These are phyloP conservation scores for Pyrenochaeta sp. DNA, from an alignment of 2,329 filamentous ascomycete genomes.

Conservation along the genomic window DNA sequence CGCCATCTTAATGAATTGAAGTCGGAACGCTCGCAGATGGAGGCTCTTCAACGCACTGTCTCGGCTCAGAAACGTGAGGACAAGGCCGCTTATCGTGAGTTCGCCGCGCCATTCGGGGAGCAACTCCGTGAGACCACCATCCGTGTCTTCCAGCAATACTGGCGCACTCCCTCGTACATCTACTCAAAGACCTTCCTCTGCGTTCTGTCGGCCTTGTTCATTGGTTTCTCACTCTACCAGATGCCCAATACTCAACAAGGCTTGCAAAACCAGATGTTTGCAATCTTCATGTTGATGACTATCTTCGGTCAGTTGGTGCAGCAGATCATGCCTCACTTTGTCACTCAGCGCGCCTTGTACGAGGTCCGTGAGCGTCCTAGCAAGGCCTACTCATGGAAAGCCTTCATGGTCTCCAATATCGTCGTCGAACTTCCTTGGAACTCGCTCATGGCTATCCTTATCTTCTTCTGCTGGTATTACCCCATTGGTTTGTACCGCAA, in stretches of 20 bases:
- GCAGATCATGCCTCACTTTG: slow-evolving; percentile 87
- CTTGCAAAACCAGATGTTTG: slow-evolving; percentile 86
- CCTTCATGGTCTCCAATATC: slow-evolving; percentile 85
- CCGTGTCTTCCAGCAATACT: slow-evolving; percentile 90
- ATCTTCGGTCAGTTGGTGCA: slow-evolving; percentile 83
- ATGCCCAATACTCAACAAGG: slow-evolving; percentile 77
- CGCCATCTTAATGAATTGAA: slow-evolving; percentile 58
- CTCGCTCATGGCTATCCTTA: slow-evolving; percentile 75
- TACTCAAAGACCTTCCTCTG: slow-evolving; percentile 81
- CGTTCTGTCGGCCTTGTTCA: slow-evolving; percentile 73
- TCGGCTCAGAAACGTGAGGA: slow-evolving; percentile 54
- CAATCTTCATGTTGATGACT: slow-evolving; percentile 82
- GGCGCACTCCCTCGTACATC: slow-evolving; percentile 88
- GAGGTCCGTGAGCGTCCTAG: slow-evolving; percentile 85
- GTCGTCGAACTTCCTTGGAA: slow-evolving; percentile 89
- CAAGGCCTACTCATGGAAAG: slow-evolving; percentile 85
- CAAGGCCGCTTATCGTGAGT: slow-evolving; percentile 73
- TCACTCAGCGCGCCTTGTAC: slow-evolving; percentile 81
- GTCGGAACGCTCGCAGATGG: slow-evolving; percentile 46
- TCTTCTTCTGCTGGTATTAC: slow-evolving; percentile 87
- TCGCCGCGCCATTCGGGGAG: slow-evolving; percentile 75
- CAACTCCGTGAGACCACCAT: slow-evolving; percentile 74
- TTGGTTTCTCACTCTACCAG: slow-evolving; percentile 82
- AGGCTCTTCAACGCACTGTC: slow-evolving; percentile 46
- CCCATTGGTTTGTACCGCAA: slow-evolving; percentile 80